phyloP scores from a whole-genome alignment of 371 early-diverging fungal genomes.

The Apophysomyces variabilis region DNA sequence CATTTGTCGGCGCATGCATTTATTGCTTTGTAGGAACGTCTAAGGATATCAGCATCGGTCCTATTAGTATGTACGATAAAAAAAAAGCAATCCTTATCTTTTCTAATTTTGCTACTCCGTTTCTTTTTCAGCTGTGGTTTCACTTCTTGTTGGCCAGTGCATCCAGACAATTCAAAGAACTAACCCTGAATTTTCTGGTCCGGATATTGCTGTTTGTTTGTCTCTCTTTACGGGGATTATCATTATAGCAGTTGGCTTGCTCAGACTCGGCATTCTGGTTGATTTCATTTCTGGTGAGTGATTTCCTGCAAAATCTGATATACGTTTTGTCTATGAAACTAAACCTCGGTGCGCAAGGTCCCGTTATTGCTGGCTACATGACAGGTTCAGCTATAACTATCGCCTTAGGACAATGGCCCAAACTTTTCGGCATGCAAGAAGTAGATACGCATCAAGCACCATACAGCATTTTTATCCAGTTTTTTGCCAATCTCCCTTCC shows the following conservation, averaged over 20 bases:
- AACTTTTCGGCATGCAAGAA: conserved; percentile 65
- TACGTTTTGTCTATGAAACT: not conserved
- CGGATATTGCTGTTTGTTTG: conserved; percentile 50
- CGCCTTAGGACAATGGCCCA: conserved; percentile 71
- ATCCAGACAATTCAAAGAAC: conserved; percentile 46
- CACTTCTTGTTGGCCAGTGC: conserved; percentile 68
- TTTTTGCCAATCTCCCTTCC: conserved; percentile 32
- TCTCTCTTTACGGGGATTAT: conserved; percentile 60
- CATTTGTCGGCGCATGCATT: conserved; percentile 70
- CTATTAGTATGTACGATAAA: conserved; percentile 25
- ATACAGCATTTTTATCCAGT: conserved; percentile 50
- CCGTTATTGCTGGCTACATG: conserved; percentile 72
- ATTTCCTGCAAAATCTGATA: not conserved
- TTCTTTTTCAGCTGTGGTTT: conserved; percentile 63
- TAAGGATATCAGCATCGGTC: conserved; percentile 81
- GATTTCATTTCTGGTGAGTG: conserved; percentile 70
- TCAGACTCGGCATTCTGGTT: conserved; percentile 76
- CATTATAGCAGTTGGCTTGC: conserved; percentile 62
- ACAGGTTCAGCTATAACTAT: conserved; percentile 74
- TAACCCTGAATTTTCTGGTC: conserved; percentile 38
- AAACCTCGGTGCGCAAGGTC: conserved; percentile 30
- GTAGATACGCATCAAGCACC: conserved; percentile 58
- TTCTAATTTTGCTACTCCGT: not conserved
- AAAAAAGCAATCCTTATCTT: not conserved
- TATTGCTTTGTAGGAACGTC: conserved; percentile 79